Base-by-base conservation (phyloP, 495 filamentous ascomycete genomes). In the Penicillium arizonense region DNA sequence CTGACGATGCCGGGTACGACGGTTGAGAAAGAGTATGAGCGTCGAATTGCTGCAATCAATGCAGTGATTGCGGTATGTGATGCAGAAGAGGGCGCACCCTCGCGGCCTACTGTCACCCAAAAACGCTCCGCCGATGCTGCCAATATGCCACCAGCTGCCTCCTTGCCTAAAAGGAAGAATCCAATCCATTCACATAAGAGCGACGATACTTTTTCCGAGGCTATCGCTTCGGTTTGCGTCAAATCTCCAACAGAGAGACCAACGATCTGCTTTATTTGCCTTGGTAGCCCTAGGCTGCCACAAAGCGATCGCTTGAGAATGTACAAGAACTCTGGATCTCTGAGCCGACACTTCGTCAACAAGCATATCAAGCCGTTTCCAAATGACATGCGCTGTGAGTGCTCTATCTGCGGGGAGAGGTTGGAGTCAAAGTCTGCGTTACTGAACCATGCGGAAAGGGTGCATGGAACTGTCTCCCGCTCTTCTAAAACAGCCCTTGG, bases 31-130 rank as follows among this genome's bases (percentile, higher is more conserved):
- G 65, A 70, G 44, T 57, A 58, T 42, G 40, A 61, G 55, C 51
- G 58, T 23, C 40, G 56, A 36, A 69, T 67, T 49, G 23, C 28
- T 34, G 57, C 52, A 18, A 65, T 69, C 32, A 58, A 71, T 58
- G 52, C 54, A 39, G 62, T 67, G 33, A 65, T 55, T 52, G 52
- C 52, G 26, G 61, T 65, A 34, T 71, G 51, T 62, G 65, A 61
- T 64, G 53, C 50, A 52, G 56, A 60, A 63, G 58, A 69, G 43
- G 61, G 59, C 14, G 44, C 50, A 20, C 53, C 58, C 41, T 59
- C 55, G 49, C 52, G 43, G 26, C 39, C 43, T 45, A 4, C 28
- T 20, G 16, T 13, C 11, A 18, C 47, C 8, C 16, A 48, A 55
- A 64, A 64, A 53, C 52, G 39, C 44, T 34, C 53, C 14, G 39